Evolutionary conservation across 1,284 basidiomycete species (phyloP), one percentile per base, ranked within the genome.

Genomic region (Ganoderma leucocontextum): DNA sequence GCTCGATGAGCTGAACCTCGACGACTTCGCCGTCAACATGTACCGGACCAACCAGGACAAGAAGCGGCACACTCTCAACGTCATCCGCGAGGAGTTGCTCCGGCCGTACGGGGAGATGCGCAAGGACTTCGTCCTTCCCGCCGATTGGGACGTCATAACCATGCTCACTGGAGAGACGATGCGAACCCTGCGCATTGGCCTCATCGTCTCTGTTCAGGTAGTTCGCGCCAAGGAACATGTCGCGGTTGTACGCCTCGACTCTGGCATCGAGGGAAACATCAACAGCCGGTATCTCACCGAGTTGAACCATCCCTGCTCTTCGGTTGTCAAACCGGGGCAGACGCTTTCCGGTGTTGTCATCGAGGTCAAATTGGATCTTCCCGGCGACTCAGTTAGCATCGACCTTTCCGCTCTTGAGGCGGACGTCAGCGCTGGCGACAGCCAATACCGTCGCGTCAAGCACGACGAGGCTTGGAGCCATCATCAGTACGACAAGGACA

Each of bases 161-260:
- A 98, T 98, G 95, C 88, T 99, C 67, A 97, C 95, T 25, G 96
- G 97, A 38, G 97, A 99, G 83, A 97, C 95, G 1, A 80, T 84
- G 62, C 85, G 89, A 59, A 97, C 96, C 3, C 85, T 99, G 64
- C 87, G 88, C 60, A 82, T 88, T 60, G 95, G 96, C 64, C 85
- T 95, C 59, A 92, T 97, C 71, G 90, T 99, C 63, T 94, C 97
- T 2, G 96, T 93, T 39, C 84, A 88, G 22, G 91, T 97, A 41
- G 80, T 87, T 41, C 88, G 91, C 39, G 82, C 89, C 35, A 87
- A 87, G 67, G 81, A 80, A 19, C 82, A 83, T 66, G 81, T 84
- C 41, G 87, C 90, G 49, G 80, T 81, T 61, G 89, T 95, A 65
- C 89, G 92, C 41, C 89, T 99, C 41, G 96, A 98, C 77, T 98